Evolutionary conservation across 1,284 basidiomycete genomes (phyloP).

Genomic region (Cronartium ribicola): DNA sequence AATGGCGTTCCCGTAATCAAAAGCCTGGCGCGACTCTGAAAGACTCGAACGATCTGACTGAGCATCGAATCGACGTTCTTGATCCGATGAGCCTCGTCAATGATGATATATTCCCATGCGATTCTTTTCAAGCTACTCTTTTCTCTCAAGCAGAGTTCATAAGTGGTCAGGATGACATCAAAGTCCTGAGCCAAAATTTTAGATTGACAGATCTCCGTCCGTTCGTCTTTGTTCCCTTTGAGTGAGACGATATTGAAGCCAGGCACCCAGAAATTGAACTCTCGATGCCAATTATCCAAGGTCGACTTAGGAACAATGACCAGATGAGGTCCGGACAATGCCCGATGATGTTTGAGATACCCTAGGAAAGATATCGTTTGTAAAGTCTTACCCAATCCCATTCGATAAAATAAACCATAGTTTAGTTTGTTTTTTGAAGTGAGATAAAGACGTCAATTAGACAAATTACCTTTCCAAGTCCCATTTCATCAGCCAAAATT

Average conservation of each 20-base stretch:
- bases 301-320: conserved; percentile 98
- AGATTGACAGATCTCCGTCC: conserved; percentile 71
- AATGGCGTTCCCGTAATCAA: conserved; percentile 96
- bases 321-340: conserved; percentile 76
- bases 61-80: conserved; percentile 98
- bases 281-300: conserved; percentile 91
- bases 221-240: conserved; percentile 84
- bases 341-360: conserved; percentile 81
- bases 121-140: conserved; percentile 87
- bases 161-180: conserved; percentile 91
- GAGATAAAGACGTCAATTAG: neutral
- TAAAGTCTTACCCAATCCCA: conserved; percentile 72
- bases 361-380: conserved; percentile 97
- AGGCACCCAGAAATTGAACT: conserved; percentile 88
- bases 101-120: conserved; percentile 95
- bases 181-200: conserved; percentile 82
- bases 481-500: conserved; percentile 89
- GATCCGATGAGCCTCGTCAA: conserved; percentile 98
- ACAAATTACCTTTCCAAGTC: conserved; percentile 53
- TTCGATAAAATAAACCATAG: conserved; percentile 51
- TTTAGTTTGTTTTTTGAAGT: neutral
- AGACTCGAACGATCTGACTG: conserved; percentile 88
- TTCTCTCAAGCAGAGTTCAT: conserved; percentile 96
- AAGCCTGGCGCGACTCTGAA: conserved; percentile 79
- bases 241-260: conserved; percentile 78